Conservation (phyloP, 208 protist species). For the Acanthamoeba pearcei region DNA sequence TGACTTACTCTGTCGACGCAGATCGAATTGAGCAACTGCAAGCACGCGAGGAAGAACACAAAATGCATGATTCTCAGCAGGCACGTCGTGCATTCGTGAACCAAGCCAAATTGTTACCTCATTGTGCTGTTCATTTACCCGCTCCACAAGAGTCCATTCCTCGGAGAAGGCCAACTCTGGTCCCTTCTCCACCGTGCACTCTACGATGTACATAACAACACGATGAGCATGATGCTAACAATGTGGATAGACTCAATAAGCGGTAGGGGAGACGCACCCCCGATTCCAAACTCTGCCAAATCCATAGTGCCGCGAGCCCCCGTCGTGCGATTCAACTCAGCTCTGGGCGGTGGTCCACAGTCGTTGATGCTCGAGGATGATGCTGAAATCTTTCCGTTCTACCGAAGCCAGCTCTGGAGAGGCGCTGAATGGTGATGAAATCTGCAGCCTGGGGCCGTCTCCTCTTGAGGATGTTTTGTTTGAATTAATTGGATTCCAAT, state of each 20-base stretch:
- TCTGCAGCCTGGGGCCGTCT: background rate
- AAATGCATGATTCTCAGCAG: background rate
- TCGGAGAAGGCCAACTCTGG: constrained; percentile 67
- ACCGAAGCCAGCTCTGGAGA: background rate
- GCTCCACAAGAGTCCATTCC: constrained; percentile 74
- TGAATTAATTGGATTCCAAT: background rate
- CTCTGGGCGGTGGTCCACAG: background rate
- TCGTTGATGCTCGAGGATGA: too few relatives aligned
- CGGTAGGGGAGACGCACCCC: background rate
- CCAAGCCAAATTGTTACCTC: constrained; percentile 15
- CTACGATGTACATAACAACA: too few relatives aligned
- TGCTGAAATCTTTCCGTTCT: background rate
- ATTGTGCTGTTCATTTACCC: constrained; percentile 72
- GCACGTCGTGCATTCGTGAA: background rate
- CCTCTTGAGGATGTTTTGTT: background rate
- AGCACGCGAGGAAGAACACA: background rate
- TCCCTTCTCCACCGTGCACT: constrained; percentile 64
- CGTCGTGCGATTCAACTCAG: background rate
- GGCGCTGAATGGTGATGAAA: background rate
- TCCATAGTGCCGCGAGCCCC: background rate
- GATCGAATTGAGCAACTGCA: constrained; percentile 74
- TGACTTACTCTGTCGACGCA: constrained; percentile 49
- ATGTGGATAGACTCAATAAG: background rate
- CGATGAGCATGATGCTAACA: background rate
- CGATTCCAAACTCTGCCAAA: background rate